phyloP scores from a whole-genome alignment of 2,329 filamentous ascomycete species.

The Penicillium griseofulvum region DNA sequence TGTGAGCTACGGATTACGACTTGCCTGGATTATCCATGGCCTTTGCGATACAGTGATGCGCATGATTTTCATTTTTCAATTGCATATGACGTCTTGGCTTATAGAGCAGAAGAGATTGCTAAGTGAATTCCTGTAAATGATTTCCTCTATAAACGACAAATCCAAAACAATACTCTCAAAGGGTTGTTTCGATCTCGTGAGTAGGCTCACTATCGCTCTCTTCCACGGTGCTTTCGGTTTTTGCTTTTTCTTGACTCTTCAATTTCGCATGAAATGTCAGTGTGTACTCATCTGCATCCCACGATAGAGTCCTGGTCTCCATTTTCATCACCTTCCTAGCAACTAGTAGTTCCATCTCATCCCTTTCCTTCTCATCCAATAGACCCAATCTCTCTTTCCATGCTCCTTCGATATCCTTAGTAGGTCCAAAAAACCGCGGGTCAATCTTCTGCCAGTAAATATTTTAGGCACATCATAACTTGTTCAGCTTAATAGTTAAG shows the following conservation, averaged over 20 bases:
- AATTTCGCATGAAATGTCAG: background rate
- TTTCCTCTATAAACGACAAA: background rate
- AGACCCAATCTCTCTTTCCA: slow-evolving; percentile 1
- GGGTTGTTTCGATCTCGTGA: background rate
- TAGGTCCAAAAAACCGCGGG: background rate
- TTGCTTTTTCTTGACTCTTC: background rate
- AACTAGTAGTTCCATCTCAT: slow-evolving; percentile 6
- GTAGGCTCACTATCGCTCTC: background rate
- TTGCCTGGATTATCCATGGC: slow-evolving; percentile 16
- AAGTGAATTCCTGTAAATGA: background rate
- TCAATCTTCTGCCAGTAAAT: background rate
- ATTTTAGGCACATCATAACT: no score
- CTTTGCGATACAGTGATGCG: slow-evolving; percentile 26
- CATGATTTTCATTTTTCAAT: slow-evolving; percentile 18
- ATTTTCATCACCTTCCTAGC: background rate
- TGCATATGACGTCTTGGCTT: slow-evolving; percentile 8
- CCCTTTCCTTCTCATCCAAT: background rate
- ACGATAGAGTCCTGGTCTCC: background rate
- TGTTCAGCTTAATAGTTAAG: no score
- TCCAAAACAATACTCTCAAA: background rate
- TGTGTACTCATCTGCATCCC: slow-evolving; percentile 1
- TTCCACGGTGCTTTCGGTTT: background rate
- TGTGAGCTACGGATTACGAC: slow-evolving; percentile 29
- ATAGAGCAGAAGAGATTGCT: slow-evolving; percentile 7
- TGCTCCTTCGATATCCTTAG: background rate